Conservation (phyloP, 495 filamentous ascomycete genomes). For the Aspergillus avenaceus region DNA sequence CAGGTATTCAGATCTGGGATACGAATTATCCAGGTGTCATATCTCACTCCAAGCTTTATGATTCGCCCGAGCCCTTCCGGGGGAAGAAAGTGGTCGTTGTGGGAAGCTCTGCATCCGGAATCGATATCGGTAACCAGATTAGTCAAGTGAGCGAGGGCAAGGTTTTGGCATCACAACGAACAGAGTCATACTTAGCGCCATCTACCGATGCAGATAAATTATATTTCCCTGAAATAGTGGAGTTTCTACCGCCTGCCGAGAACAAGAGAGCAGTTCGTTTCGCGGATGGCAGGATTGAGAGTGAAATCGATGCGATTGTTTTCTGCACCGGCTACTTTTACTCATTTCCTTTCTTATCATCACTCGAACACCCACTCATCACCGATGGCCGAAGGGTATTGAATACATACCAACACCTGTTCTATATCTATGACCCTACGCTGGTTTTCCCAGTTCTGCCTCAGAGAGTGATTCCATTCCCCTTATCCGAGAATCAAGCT, state of each 20-base stretch:
- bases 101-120: constrained; percentile 72
- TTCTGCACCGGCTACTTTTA: constrained; percentile 60
- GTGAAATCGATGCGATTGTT: constrained; percentile 51
- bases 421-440: constrained; percentile 71
- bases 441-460: constrained; percentile 72
- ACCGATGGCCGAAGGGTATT: constrained; percentile 64
- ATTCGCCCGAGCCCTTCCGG: constrained; percentile 53
- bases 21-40: constrained; percentile 57
- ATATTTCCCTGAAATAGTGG: constrained; percentile 55
- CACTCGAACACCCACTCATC: constrained; percentile 54
- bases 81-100: constrained; percentile 70
- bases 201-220: constrained; percentile 33
- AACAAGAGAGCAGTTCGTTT: constrained; percentile 48
- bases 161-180: constrained; percentile 50
- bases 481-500: constrained; percentile 71
- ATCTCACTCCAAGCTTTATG: constrained; percentile 78
- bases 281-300: constrained; percentile 45
- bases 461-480: constrained; percentile 81
- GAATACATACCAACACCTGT: constrained; percentile 71
- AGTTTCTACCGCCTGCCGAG: constrained; percentile 44
- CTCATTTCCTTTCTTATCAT: constrained; percentile 54
- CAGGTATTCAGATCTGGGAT: constrained; percentile 55
- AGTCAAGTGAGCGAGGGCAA: constrained; percentile 44
- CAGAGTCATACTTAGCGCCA: constrained; percentile 33
- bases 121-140: constrained; percentile 79